A percentile compares a stretch with the other conserved stretches of the same genome.
These are phyloP conservation scores for Mediolabrus comicus DNA, from an alignment of 108 stramenopile genomes.

Conservation along the genomic window DNA sequence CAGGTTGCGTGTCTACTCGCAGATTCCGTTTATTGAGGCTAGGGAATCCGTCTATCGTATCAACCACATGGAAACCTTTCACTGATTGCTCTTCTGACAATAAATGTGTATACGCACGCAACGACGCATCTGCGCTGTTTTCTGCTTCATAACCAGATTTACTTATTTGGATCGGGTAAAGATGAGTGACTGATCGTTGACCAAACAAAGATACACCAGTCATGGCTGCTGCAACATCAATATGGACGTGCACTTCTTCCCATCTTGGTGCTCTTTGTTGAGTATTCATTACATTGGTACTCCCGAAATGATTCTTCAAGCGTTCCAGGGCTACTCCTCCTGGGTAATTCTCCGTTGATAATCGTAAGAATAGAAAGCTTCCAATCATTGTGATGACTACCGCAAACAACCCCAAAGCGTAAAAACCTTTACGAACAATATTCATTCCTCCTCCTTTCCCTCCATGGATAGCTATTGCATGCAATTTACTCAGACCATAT, in stretches of 20 bases:
- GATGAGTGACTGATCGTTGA: slow-evolving; percentile 52
- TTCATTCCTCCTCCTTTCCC: slow-evolving; percentile 23
- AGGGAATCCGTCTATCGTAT: slow-evolving; percentile 65
- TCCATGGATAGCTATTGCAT: slow-evolving; percentile 45
- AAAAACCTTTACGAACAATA: slow-evolving; percentile 35
- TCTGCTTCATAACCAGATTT: slow-evolving; percentile 87
- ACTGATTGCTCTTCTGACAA: slow-evolving; percentile 58
- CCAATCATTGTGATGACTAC: slow-evolving; percentile 52
- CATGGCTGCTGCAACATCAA: slow-evolving; percentile 89
- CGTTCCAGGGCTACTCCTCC: slow-evolving; percentile 71
- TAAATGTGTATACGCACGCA: slow-evolving; percentile 54
- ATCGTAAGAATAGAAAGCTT: slow-evolving; percentile 63
- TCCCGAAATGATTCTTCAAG: slow-evolving; percentile 47
- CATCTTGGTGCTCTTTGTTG: slow-evolving; percentile 6
- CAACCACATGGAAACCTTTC: slow-evolving; percentile 56
- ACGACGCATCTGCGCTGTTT: slow-evolving; percentile 9
- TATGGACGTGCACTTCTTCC: slow-evolving; percentile 54
- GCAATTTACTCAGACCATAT: slow-evolving; percentile 61
- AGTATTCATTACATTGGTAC: neutral
- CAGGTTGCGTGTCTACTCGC: slow-evolving; percentile 51
- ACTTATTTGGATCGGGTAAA: slow-evolving; percentile 45
- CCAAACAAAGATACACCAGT: slow-evolving; percentile 89
- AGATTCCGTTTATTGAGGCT: slow-evolving; percentile 45
- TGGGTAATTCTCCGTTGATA: slow-evolving; percentile 80
- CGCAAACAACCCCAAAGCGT: slow-evolving; percentile 35